Evolutionary conservation across 768 basidiomycete species (phyloP), one percentile per base, ranked within the genome.

Genomic region (Pisolithus tinctorius): DNA sequence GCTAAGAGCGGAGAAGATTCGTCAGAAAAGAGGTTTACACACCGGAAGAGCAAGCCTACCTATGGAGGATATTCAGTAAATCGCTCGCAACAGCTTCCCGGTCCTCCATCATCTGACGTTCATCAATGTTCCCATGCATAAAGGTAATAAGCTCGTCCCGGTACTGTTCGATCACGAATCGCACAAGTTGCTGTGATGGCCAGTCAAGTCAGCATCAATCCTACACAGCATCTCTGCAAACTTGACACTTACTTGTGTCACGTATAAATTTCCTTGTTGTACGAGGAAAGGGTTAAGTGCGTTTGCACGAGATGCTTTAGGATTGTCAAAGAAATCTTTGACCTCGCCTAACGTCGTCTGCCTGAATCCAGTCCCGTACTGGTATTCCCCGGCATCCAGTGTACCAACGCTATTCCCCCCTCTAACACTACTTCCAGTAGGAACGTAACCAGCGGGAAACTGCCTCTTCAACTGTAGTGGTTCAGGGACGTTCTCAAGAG

Each of bases 161-260:
- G 64, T 94, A 94, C 68, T 93, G 92, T 58, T 93, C 87, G 48
- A 90, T 88, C 55, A 94, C 89, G 59, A 91, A 93, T 50, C 93
- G 88, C 51, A 90, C 90, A 45, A 93, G 79, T 91, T 94, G 92
- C 90, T 94, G 25, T 36, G 8, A 9, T 17, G 8, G 9, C 8
- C 31, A 9, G 25, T 36, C 30, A 57, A 20, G 6, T n/a, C 14
- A 45, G 3, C 13, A 30, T 23, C 20, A 17, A 16, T 54, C 16
- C 55, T 39, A 20, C 1, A 26, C 45, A 16, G 29, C n/a, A 27
- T 10, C 20, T 1, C 36, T 20, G 23, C 20, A 25, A 13, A 9
- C 27, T 27, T 16, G 9, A 38, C 3, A 49, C 77, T 53, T 55
- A 86, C 91, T 79, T 93, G 92, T 10, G 92, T 94, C 59, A 94